Conservation (phyloP, 208 protist species). For the Angomonas ambiguus region DNA sequence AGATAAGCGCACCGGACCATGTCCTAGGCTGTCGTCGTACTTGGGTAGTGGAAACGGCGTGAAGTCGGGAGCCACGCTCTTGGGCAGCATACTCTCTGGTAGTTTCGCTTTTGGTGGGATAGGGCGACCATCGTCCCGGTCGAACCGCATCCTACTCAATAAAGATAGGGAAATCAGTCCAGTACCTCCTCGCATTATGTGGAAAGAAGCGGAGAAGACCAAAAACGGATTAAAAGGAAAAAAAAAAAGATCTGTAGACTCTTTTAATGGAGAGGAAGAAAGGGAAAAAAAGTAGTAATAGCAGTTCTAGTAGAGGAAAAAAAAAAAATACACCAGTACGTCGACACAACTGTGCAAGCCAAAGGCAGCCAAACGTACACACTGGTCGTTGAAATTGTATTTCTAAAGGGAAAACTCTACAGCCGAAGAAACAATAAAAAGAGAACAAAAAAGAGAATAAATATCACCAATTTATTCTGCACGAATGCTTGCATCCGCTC, state of each 20-base stretch:
- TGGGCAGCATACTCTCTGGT: conserved; percentile 72
- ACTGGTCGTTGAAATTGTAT: too few species aligned
- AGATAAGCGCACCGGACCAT: conserved; percentile 66
- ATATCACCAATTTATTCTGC: conserved; percentile 16
- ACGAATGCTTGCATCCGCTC: not conserved
- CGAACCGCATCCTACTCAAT: conserved; percentile 34
- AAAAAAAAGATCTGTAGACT: conserved; percentile 9
- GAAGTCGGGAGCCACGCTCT: conserved; percentile 44
- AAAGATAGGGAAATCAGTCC: conserved; percentile 9
- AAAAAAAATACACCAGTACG: too few species aligned
- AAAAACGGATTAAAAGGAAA: conserved; percentile 14
- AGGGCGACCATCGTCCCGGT: conserved; percentile 9
- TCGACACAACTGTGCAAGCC: too few species aligned
- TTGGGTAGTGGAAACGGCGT: conserved; percentile 84
- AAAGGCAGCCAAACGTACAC: too few species aligned
- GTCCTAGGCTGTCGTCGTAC: conserved; percentile 71
- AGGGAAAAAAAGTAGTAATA: conserved; percentile 8
- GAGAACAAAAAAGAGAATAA: conserved; percentile 20
- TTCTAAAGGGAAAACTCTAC: not conserved
- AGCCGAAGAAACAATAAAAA: conserved; percentile 18
- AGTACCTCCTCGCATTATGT: not conserved
- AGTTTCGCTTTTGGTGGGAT: conserved; percentile 6
- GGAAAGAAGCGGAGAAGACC: too few species aligned
- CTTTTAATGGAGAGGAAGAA: not conserved
- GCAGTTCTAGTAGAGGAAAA: not conserved